Percentiles rank a stretch among this genome's conserved stretches.
phyloP scores from a whole-genome alignment of 2,329 filamentous ascomycete species.

The Alternaria arbusti region DNA sequence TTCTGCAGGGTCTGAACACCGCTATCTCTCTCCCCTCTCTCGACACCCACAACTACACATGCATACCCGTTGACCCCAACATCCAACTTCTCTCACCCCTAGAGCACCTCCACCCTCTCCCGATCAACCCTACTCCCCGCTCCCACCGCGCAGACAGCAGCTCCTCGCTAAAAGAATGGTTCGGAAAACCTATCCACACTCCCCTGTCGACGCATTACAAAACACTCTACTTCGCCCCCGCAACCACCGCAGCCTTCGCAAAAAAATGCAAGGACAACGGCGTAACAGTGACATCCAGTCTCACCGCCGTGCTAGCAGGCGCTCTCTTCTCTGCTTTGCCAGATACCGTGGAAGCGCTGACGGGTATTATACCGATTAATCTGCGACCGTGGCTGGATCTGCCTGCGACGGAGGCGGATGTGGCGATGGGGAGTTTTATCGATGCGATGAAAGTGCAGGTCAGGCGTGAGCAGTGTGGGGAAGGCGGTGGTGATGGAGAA shows the following conservation, averaged over 20 bases:
- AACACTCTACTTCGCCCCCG: constrained; percentile 40
- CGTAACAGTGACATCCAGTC: constrained; percentile 46
- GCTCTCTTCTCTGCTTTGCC: constrained; percentile 42
- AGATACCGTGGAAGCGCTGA: constrained; percentile 37
- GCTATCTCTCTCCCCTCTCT: constrained; percentile 9
- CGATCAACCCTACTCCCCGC: constrained; percentile 26
- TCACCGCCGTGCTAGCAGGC: constrained; percentile 46
- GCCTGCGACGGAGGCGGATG: constrained; percentile 33
- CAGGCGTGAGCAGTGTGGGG: not conserved
- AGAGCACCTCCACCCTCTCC: constrained; percentile 48
- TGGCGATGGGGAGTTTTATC: constrained; percentile 14
- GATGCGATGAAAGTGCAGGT: constrained; percentile 17
- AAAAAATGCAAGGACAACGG: constrained; percentile 41
- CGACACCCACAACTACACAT: not conserved
- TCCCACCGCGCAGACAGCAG: not conserved
- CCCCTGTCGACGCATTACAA: constrained; percentile 34
- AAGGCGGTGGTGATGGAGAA: not conserved
- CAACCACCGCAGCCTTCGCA: constrained; percentile 32
- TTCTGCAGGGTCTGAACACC: constrained; percentile 43
- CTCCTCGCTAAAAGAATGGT: constrained; percentile 18
- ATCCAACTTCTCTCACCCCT: constrained; percentile 47
- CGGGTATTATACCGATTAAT: constrained; percentile 45
- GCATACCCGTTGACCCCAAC: not conserved
- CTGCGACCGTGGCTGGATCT: constrained; percentile 33
- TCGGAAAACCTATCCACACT: constrained; percentile 22